Percentiles rank a stretch among this genome's conserved stretches.
phyloP scores from a whole-genome alignment of 2,329 filamentous ascomycete genomes.

The Diaporthe ilicicola region DNA sequence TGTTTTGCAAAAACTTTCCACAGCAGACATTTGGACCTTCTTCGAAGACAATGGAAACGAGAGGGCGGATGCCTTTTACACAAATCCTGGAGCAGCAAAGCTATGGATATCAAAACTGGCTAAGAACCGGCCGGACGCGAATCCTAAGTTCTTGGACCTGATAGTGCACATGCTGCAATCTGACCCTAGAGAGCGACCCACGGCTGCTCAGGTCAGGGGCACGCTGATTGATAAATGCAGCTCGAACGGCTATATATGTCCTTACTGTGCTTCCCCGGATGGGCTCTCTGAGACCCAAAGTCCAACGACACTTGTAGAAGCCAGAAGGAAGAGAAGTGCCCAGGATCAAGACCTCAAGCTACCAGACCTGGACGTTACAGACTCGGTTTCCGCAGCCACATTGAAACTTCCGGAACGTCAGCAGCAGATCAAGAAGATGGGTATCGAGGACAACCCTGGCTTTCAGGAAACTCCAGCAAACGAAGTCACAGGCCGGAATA shows the following conservation, averaged over 20 bases:
- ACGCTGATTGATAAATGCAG: not conserved
- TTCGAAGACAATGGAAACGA: not conserved
- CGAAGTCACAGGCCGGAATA: not conserved
- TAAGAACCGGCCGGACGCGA: not conserved
- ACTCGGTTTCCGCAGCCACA: not conserved
- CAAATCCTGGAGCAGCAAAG: not conserved
- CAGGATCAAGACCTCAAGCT: not conserved
- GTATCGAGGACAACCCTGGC: not conserved
- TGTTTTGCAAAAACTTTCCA: not conserved
- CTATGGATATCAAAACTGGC: not conserved
- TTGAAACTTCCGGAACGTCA: not conserved
- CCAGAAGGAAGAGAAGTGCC: not conserved
- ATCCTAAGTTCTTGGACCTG: not conserved
- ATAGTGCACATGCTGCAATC: not conserved
- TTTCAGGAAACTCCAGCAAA: not conserved
- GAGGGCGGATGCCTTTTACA: not conserved
- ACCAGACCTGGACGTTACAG: not conserved
- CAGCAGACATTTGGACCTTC: not conserved
- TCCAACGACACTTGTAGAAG: not conserved
- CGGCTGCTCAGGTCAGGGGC: not conserved
- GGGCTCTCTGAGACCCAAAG: not conserved
- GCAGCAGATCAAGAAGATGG: not conserved
- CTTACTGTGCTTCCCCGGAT: not conserved
- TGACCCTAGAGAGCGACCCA: not conserved
- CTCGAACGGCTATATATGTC: not conserved